Percentiles rank a stretch among this genome's conserved stretches.
Conservation (phyloP, 1,139 yeast species). For the Suhomyces taliae region DNA sequence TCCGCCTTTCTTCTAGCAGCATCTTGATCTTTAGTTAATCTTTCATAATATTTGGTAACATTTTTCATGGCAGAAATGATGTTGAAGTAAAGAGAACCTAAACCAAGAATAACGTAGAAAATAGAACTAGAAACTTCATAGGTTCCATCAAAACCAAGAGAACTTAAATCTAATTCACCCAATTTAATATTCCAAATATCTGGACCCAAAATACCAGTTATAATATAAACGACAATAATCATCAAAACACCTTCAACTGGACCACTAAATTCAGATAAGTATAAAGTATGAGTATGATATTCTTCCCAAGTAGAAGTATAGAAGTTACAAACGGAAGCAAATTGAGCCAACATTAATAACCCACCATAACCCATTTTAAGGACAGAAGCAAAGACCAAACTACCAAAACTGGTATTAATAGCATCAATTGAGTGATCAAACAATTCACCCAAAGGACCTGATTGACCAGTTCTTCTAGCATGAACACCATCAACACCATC, state of each 20-base stretch:
- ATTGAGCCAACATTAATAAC: conserved; percentile 64
- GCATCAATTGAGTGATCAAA: conserved; percentile 96
- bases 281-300: conserved; percentile 84
- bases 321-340: conserved; percentile 77
- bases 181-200: conserved; percentile 57
- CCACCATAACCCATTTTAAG: conserved; percentile 72
- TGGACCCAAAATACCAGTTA: conserved; percentile 73
- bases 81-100: conserved; percentile 64
- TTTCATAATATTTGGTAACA: conserved; percentile 55
- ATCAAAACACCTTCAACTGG: conserved; percentile 92
- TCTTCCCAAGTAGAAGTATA: conserved; percentile 96
- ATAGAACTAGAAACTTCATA: conserved; percentile 38
- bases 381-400: conserved; percentile 70
- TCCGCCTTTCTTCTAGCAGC: conserved; percentile 27
- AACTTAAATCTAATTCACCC: conserved; percentile 33
- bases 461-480: conserved; percentile 89
- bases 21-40: conserved; percentile 18
- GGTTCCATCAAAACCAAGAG: conserved; percentile 26
- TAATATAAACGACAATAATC: conserved; percentile 52
- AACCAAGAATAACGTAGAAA: conserved; percentile 50
- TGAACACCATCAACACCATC: conserved; percentile 97
- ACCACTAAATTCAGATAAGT: conserved; percentile 78
- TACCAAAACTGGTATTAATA: conserved; percentile 79
- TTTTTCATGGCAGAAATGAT: conserved; percentile 71
- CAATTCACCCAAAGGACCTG: conserved; percentile 92